Conservation (phyloP, 176 grass and related monocot species). For the Eremochloa ophiuroides region DNA sequence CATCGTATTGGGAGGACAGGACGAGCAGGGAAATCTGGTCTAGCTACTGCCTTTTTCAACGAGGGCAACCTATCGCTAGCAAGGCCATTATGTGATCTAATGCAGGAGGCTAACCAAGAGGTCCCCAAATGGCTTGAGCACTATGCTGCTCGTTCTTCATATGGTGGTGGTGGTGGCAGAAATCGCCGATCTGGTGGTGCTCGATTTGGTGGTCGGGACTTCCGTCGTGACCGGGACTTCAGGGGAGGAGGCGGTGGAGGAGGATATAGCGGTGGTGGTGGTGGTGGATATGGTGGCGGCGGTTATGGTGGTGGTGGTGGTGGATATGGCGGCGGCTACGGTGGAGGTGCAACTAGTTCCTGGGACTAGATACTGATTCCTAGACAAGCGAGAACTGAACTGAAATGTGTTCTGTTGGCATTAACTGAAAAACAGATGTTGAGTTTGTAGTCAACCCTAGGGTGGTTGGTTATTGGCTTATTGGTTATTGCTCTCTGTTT, state of each 20-base stretch:
- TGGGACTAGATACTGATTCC: slow-evolving; percentile 56
- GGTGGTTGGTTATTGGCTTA: slow-evolving; percentile 13
- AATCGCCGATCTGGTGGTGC: slow-evolving; percentile 62
- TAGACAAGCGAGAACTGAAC: background rate
- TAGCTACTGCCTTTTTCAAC: slow-evolving; percentile 87
- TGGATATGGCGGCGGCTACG: slow-evolving; percentile 22
- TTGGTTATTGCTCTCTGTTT: background rate
- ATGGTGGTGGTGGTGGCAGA: slow-evolving; percentile 58
- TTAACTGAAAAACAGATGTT: slow-evolving; percentile 33
- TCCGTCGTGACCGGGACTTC: slow-evolving; percentile 40
- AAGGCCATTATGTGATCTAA: slow-evolving; percentile 53
- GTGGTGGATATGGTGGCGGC: slow-evolving; percentile 2
- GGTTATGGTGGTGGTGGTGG: slow-evolving; percentile 29
- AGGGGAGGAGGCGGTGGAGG: slow-evolving; percentile 45
- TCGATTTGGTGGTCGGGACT: slow-evolving; percentile 75
- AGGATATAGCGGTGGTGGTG: background rate
- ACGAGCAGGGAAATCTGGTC: slow-evolving; percentile 57
- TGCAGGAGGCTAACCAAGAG: slow-evolving; percentile 86
- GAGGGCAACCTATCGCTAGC: slow-evolving; percentile 58
- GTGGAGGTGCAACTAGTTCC: slow-evolving; percentile 57
- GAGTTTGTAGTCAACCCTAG: slow-evolving; percentile 30
- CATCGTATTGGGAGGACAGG: slow-evolving; percentile 87
- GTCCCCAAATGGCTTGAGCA: slow-evolving; percentile 68
- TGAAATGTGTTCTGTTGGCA: slow-evolving; percentile 35
- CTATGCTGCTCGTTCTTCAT: slow-evolving; percentile 50